Evolutionary conservation across 441 rosid species (phyloP), one percentile per base, ranked within the genome.

Genomic region (Kokia cookei): DNA sequence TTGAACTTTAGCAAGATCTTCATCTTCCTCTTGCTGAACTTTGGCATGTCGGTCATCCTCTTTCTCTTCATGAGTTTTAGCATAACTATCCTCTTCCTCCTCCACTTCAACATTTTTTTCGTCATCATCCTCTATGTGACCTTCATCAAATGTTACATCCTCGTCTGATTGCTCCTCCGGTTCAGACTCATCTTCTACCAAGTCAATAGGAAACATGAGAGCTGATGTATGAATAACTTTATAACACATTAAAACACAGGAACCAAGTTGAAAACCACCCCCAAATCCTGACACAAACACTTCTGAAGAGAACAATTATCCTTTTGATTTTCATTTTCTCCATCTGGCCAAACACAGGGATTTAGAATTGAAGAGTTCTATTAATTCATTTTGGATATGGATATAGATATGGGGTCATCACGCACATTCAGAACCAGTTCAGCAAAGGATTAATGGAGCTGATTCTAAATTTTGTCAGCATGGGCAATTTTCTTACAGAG

Each of bases 21-120:
- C 86, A 73, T 85, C 86, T 84, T 88, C 90, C 84, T 85, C 82
- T 51, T 14, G 61, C 73, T 74, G 80, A 69, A 81, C 81, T 65
- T 61, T 71, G 74, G 83, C 75, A 54, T 72, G 75, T 32, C 47
- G 50, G 70, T 81, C 88, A 73, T 88, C 90, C 81, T 84, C 72
- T 15, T 68, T 89, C 61, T 82, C 89, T 22, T 43, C 68, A 62
- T 77, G 82, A 43, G 86, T 81, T 69, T 79, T 80, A 65, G 69
- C 81, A 40, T 73, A 67, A 17, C 14, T 64, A 55, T 81, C 82
- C 0, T 82, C 87, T 15, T 82, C 84, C n/a, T 45, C 47, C 29
- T 62, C 60, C 15, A 12, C 35, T 64, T 54, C 17, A 43, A 63
- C 15, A 57, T 54, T 17, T 55, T 45, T 58, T 45, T 80, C 85